A percentile compares a stretch with the other conserved stretches of the same genome.
Conservation (phyloP, 2,329 filamentous ascomycete genomes). For the Trichoderma sp. region DNA sequence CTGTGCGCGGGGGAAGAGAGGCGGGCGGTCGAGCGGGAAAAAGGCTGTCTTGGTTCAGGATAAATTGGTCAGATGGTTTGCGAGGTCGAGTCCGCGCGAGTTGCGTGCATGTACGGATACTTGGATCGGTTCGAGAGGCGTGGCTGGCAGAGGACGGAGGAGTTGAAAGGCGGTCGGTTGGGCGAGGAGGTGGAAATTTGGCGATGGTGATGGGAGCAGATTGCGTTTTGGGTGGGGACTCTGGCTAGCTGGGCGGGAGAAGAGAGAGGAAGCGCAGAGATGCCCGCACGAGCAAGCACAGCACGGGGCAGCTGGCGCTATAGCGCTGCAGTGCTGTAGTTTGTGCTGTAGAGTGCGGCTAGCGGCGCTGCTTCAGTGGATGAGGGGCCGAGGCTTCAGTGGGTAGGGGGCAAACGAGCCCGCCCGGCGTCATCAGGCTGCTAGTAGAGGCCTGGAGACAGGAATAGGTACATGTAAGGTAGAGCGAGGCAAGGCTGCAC, state of each 20-base stretch:
- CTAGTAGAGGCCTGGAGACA: neutral
- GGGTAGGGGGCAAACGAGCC: constrained; percentile 1
- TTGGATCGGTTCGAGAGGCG: constrained; percentile 7
- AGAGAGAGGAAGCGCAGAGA: neutral
- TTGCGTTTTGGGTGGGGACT: constrained; percentile 23
- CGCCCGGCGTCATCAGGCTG: neutral
- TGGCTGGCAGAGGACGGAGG: neutral
- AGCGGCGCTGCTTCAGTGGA: constrained; percentile 14
- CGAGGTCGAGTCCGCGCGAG: neutral
- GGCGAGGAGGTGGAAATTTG: constrained; percentile 16
- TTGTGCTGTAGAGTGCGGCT: neutral
- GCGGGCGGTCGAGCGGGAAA: constrained; percentile 21
- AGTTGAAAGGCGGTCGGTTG: constrained; percentile 20
- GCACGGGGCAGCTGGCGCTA: neutral
- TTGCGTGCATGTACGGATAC: neutral
- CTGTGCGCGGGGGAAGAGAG: constrained; percentile 16
- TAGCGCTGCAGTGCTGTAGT: too few species aligned
- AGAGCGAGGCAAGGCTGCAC: too few species aligned
- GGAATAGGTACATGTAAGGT: too few species aligned
- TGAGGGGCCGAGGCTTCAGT: neutral
- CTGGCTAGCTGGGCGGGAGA: neutral
- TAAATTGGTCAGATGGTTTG: neutral
- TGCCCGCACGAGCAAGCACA: neutral
- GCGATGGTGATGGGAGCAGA: constrained; percentile 23
- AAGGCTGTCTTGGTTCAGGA: constrained; percentile 16